Evolutionary conservation across 495 filamentous ascomycete genomes (phyloP), one percentile per base, ranked within the genome.

Genomic region (Glarea lozoyensis): DNA sequence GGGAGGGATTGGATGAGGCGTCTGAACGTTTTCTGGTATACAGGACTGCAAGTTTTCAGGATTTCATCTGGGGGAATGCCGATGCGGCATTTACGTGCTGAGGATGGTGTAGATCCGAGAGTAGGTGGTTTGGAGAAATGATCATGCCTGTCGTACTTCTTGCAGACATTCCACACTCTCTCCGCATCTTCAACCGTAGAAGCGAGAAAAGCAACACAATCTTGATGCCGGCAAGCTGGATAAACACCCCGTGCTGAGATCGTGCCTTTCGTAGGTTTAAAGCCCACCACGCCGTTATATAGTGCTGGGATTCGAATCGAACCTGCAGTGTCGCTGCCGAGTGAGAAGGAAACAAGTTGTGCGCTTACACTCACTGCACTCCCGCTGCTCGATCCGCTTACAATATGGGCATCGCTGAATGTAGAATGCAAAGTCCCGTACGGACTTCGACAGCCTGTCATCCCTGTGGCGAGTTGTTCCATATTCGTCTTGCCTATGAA

Each of bases 301-400:
- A 66, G 68, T 1, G 79, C 70, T 1, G 79, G 79, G 0, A 82
- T 68, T 21, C 79, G 65, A 6, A 76, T 76, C 4, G 72, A 77
- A 1, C 79, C 79, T n/a, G 79, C 79, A 9, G 79, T 82, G 49
- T 82, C 79, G 1, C 78, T 81, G 5, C 67, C 78, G 10, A 84
- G 58, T 2, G 76, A 71, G 48, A 84, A 81, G 2, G 73, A 70
- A n/a, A 76, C 72, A 3, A 81, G 65, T 3, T 60, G 55, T 4
- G 70, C 69, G 27, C 68, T 73, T 11, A 80, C 77, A 34, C 63
- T 69, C 21, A 81, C 76, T 13, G 69, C 67, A 33, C 66, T 69
- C 12, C 78, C 78, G 13, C 70, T 75, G 12, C 72, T 78, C 0
- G 77, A 81, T 11, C 78, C 78, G 23, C 78, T 78, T 31, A 54